phyloP scores from a whole-genome alignment of 2,329 filamentous ascomycete species.

The Fusarium sp. region DNA sequence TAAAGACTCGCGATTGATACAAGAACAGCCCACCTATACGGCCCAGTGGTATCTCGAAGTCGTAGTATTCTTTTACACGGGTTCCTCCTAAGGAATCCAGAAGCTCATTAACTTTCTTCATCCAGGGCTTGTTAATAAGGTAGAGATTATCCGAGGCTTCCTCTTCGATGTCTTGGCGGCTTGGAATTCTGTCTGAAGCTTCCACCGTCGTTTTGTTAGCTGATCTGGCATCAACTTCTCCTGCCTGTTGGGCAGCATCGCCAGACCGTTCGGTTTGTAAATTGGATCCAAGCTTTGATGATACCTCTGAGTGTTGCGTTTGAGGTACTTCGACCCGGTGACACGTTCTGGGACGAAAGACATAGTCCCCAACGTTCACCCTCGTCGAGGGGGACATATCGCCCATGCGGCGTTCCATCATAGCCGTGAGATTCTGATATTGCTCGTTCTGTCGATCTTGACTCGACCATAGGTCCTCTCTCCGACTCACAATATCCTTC shows the following conservation, averaged over 20 bases:
- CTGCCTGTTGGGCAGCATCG: neutral
- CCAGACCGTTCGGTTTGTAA: fast-evolving
- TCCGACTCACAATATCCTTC: neutral
- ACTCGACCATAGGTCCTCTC: neutral
- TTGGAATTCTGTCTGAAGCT: neutral
- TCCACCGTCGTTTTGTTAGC: neutral
- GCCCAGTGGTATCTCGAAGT: neutral
- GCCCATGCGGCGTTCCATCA: neutral
- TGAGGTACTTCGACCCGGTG: neutral
- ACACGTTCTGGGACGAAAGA: neutral
- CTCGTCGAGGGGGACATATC: neutral
- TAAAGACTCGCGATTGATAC: neutral
- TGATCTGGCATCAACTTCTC: neutral
- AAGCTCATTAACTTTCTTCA: neutral
- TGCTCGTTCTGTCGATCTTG: neutral
- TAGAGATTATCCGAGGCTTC: neutral
- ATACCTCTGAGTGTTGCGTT: neutral
- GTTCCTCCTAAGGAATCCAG: neutral
- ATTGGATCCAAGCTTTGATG: neutral
- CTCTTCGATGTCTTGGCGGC: neutral
- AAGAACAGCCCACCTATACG: neutral
- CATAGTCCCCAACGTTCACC: neutral
- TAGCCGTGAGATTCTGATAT: neutral
- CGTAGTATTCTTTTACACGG: neutral
- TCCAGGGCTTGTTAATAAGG: neutral